Conservation (phyloP, 805 yeast genomes). For the Barnettozyma sp. region DNA sequence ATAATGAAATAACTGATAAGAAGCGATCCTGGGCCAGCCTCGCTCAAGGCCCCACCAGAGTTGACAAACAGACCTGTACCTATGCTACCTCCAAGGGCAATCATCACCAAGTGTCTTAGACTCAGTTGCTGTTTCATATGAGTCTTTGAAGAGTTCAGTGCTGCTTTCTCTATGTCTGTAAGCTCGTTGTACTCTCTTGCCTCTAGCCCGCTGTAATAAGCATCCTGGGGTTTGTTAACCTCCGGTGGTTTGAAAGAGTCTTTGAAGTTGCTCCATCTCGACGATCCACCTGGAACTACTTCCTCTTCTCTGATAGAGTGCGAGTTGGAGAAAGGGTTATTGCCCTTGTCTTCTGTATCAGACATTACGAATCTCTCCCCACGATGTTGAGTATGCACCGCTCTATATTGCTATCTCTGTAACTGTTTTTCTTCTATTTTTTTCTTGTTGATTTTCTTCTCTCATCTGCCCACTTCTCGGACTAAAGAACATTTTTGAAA, state of each 20-base stretch:
- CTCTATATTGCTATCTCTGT: background rate
- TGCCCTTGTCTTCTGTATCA: slow-evolving; percentile 3
- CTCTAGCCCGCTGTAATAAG: slow-evolving; percentile 12
- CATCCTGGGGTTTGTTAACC: slow-evolving; percentile 10
- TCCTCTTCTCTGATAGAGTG: background rate
- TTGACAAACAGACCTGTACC: slow-evolving; percentile 70
- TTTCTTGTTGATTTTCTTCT: no score
- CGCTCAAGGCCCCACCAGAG: slow-evolving; percentile 48
- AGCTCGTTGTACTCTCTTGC: slow-evolving; percentile 17
- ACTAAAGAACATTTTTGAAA: no score
- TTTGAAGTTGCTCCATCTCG: slow-evolving; percentile 25
- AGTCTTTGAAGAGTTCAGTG: slow-evolving; percentile 32
- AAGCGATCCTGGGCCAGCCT: slow-evolving; percentile 61
- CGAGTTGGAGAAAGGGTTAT: background rate
- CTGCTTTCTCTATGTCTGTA: slow-evolving; percentile 34
- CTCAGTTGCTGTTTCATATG: slow-evolving; percentile 26
- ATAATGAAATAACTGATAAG: slow-evolving; percentile 48
- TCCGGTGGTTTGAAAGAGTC: slow-evolving; percentile 41
- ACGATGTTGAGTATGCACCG: no score
- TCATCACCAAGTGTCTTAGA: slow-evolving; percentile 65
- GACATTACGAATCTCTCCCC: slow-evolving; percentile 3
- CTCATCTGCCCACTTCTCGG: no score
- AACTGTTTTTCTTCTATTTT: no score
- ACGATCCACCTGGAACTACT: background rate
- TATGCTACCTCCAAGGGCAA: slow-evolving; percentile 67